Conservation (phyloP, 1,284 basidiomycete genomes). For the Malassezia slooffiae region DNA sequence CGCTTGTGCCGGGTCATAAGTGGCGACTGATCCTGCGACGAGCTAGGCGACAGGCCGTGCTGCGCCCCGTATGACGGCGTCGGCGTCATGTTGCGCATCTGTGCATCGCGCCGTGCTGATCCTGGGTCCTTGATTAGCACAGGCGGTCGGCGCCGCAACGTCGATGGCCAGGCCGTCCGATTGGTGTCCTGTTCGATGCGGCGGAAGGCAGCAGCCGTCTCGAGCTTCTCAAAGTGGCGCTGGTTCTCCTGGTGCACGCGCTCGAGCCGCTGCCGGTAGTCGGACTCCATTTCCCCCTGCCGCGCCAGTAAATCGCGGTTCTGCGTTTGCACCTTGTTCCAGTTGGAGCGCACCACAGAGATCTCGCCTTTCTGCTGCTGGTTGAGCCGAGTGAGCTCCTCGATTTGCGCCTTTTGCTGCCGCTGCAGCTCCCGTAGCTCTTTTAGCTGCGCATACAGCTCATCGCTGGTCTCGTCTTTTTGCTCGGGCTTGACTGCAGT, state of each 20-base stretch:
- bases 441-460: slow-evolving; percentile 15
- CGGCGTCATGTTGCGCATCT: neutral
- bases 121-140: slow-evolving; percentile 10
- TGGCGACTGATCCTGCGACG: neutral
- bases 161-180: slow-evolving; percentile 29
- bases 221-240: slow-evolving; percentile 23
- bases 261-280: slow-evolving; percentile 22
- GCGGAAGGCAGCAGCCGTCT: slow-evolving; percentile 29
- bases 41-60: neutral
- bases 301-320: slow-evolving; percentile 23
- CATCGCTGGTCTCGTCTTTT: neutral
- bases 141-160: slow-evolving; percentile 20
- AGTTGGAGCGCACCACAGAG: slow-evolving; percentile 28
- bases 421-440: slow-evolving; percentile 19
- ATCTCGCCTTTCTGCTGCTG: slow-evolving; percentile 32
- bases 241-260: slow-evolving; percentile 24
- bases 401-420: slow-evolving; percentile 21
- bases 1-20: slow-evolving; percentile 1
- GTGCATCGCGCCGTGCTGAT: too few species aligned
- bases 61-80: too few species aligned
- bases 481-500: neutral
- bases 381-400: slow-evolving; percentile 18
- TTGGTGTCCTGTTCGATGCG: slow-evolving; percentile 34
- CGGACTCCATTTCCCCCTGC: slow-evolving; percentile 20
- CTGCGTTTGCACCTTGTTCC: slow-evolving; percentile 24